These are phyloP conservation scores for Termitomyces sp. DNA, from an alignment of 768 basidiomycete genomes.

Conservation along the genomic window DNA sequence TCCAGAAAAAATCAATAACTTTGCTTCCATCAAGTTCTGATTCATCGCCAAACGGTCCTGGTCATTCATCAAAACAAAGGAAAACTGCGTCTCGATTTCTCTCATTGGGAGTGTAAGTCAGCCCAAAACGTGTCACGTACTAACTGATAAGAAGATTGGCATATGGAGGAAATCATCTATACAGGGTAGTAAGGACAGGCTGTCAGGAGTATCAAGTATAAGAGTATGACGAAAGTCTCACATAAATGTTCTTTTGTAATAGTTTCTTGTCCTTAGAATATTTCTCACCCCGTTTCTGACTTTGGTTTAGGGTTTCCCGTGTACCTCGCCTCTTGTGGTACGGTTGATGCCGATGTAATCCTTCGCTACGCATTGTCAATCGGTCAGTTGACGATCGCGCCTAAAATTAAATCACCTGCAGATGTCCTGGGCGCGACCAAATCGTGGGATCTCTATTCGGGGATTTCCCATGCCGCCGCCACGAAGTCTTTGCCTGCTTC, in stretches of 20 bases:
- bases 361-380: slow-evolving; percentile 1
- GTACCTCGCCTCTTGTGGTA: slow-evolving; percentile 13
- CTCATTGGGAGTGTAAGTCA: neutral
- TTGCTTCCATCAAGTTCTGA: neutral
- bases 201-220: neutral
- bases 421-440: slow-evolving; percentile 23
- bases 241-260: too few species aligned
- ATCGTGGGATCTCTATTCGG: slow-evolving; percentile 35
- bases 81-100: neutral
- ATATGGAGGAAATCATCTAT: neutral
- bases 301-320: slow-evolving; percentile 3
- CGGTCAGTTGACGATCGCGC: slow-evolving; percentile 12
- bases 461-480: slow-evolving; percentile 25
- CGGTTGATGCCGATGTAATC: slow-evolving; percentile 11
- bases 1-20: neutral
- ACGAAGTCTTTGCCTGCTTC: slow-evolving; percentile 22
- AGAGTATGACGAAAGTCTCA: neutral
- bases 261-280: too few species aligned
- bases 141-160: too few species aligned
- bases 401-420: slow-evolving; percentile 4
- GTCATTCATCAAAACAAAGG: neutral
- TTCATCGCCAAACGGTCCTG: too few species aligned
- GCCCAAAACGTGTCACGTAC: neutral
- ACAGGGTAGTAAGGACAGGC: neutral
- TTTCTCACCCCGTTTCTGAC: neutral